Conservation (phyloP, 2,329 filamentous ascomycete genomes). For the Bimuria novae-zelandiae region DNA sequence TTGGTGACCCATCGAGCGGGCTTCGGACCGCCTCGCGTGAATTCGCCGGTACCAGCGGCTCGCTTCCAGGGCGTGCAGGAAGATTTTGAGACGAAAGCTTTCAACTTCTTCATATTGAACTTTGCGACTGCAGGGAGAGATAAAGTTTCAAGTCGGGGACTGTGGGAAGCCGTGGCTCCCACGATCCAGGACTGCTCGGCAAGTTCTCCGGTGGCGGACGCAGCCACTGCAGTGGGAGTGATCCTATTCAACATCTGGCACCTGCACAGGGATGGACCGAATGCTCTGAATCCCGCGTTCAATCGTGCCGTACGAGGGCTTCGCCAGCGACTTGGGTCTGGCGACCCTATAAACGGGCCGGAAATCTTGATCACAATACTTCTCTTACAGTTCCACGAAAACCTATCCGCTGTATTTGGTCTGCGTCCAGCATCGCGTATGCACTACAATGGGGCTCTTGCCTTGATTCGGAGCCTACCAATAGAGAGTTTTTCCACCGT, state of each 20-base stretch:
- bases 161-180: neutral
- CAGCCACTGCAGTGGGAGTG: neutral
- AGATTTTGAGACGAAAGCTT: neutral
- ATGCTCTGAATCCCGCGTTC: neutral
- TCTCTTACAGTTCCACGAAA: conserved; percentile 3
- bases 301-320: neutral
- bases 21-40: neutral
- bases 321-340: neutral
- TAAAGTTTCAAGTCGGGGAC: neutral
- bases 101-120: conserved; percentile 5
- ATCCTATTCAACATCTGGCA: neutral
- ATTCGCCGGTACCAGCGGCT: neutral
- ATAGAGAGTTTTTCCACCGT: neutral
- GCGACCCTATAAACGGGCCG: neutral
- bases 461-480: neutral
- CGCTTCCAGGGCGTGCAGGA: neutral
- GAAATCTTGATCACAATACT: conserved; percentile 2
- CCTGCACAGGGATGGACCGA: neutral
- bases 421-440: neutral
- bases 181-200: neutral
- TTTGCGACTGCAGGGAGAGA: conserved; percentile 1
- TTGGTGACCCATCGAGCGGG: neutral
- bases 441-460: conserved; percentile 4
- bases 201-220: neutral
- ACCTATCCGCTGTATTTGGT: conserved; percentile 1